A percentile compares a stretch with the other conserved stretches of the same genome.
Conservation (phyloP, 257 asterid genomes). For the Salvia hispanica region DNA sequence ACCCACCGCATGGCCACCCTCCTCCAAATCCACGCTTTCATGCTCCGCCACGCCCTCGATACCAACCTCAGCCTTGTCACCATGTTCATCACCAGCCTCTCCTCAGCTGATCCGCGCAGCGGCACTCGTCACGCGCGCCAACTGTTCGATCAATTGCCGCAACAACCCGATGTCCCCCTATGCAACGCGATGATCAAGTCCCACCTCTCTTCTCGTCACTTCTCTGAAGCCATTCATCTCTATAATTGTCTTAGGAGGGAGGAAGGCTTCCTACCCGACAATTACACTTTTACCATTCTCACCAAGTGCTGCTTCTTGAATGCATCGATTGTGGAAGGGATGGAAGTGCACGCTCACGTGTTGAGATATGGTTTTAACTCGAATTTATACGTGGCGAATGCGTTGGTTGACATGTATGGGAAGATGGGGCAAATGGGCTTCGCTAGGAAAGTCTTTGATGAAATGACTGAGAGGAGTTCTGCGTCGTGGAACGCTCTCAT, state of each 20-base stretch:
- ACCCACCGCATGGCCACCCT: constrained; percentile 49
- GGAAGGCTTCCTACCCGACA: constrained; percentile 66
- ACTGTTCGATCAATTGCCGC: constrained; percentile 58
- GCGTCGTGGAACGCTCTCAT: constrained; percentile 89
- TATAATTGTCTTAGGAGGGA: constrained; percentile 50
- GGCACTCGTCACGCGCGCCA: constrained; percentile 68
- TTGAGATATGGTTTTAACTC: constrained; percentile 59
- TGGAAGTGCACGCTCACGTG: constrained; percentile 66
- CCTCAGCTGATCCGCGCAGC: constrained; percentile 43
- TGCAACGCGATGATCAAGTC: constrained; percentile 91
- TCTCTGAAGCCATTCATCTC: constrained; percentile 41
- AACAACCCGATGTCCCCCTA: constrained; percentile 53
- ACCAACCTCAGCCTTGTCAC: constrained; percentile 70
- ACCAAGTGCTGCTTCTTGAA: constrained; percentile 72
- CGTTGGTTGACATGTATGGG: constrained; percentile 90
- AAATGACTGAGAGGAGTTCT: constrained; percentile 69
- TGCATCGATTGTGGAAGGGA: constrained; percentile 51
- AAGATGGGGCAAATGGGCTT: constrained; percentile 61
- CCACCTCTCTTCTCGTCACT: constrained; percentile 56
- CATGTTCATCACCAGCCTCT: constrained; percentile 57
- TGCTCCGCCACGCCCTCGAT: constrained; percentile 64
- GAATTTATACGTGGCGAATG: constrained; percentile 69
- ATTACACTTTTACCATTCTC: constrained; percentile 70
- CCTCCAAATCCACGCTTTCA: constrained; percentile 71
- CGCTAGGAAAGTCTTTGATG: constrained; percentile 69